Evolutionary conservation across 768 basidiomycete genomes (phyloP), one percentile per base, ranked within the genome.

Genomic region (Xanthoconium purpureum): DNA sequence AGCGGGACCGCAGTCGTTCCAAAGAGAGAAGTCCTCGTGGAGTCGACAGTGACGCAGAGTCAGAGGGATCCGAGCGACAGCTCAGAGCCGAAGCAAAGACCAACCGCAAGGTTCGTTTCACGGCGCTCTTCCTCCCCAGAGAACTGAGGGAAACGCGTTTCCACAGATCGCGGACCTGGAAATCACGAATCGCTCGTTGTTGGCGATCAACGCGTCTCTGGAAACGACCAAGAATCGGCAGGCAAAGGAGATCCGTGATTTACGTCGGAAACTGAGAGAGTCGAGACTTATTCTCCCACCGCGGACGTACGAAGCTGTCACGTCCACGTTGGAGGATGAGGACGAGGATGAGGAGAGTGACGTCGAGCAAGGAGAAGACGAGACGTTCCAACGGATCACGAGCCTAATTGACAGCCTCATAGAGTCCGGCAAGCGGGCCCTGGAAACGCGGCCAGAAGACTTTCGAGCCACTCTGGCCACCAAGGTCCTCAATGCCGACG

Each of bases 81-180:
- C 79, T 82, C 54, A 82, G 77, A 65, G 86, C 84, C 2, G 83
- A 84, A 62, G 91, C 91, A 12, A 92, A 91, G 75, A 87, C 89
- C n/a, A 86, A 87, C 69, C 84, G 91, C 55, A 94, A 94, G 85
- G 91, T 91, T 58, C 32, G 71, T 65, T 47, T 17, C 38, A 33
- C 29, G 39, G 46, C 32, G 9, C 18, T 40, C 14, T 50, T 39
- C 47, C 29, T 37, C 36, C 30, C 14, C 20, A 36, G 30, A 43
- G 33, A 50, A 30, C 52, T 58, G 35, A 63, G 35, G 61, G 24
- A 13, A 39, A 43, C 37, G 14, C n/a, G 15, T 58, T 49, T 40
- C 24, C 43, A 17, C 56, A 96, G 94, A 95, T 96, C 55, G 90
- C 89, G 13, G 93, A 96, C 74, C 78, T 96, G 12, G 91, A 95